phyloP scores from a whole-genome alignment of 768 basidiomycete species.

The Nidularia sp. region DNA sequence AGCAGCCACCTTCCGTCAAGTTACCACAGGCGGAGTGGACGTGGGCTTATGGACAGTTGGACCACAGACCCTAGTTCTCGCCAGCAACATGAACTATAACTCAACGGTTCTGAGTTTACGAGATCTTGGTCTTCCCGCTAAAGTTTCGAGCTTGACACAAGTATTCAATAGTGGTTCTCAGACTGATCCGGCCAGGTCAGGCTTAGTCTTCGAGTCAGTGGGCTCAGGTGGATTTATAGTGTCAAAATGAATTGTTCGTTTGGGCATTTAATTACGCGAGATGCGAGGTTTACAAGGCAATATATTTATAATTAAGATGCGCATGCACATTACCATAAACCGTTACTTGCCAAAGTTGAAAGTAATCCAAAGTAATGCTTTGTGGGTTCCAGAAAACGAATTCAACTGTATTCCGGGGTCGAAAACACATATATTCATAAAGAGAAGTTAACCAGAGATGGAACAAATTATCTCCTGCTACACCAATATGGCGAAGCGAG shows the following conservation, averaged over 20 bases:
- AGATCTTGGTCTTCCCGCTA: constrained; percentile 20
- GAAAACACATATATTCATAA: no score
- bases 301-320: no score
- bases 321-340: no score
- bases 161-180: constrained; percentile 31
- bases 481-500: no score
- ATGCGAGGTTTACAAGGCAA: no score
- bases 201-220: constrained; percentile 30
- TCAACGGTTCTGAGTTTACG: constrained; percentile 23
- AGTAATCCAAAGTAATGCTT: no score
- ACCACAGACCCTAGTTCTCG: constrained; percentile 40
- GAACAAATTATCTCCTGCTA: no score
- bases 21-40: constrained; percentile 38
- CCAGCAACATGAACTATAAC: constrained; percentile 45
- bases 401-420: no score
- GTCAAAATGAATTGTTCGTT: constrained; percentile 7
- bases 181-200: constrained; percentile 15
- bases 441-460: no score
- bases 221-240: constrained; percentile 38
- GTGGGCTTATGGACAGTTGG: constrained; percentile 47
- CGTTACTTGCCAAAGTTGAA: no score
- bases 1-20: constrained; percentile 31
- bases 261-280: background rate
- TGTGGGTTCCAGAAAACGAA: no score
- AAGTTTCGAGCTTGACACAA: constrained; percentile 13